Evolutionary conservation across 2,329 filamentous ascomycete species (phyloP).

Genomic region (Lojkania enalia): DNA sequence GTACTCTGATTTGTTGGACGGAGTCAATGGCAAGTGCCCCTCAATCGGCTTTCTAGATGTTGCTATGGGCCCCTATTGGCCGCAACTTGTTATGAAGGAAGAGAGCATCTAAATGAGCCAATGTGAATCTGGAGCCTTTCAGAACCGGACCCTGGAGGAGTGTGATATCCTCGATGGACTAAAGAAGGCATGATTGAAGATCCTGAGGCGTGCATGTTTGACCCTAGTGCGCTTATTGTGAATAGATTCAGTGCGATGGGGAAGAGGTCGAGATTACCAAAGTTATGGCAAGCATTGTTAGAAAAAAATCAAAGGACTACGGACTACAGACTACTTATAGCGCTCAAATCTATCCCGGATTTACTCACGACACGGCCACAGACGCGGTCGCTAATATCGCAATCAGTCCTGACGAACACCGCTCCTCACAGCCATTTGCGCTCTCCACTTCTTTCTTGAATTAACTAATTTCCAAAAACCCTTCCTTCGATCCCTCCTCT

Average conservation of each 20-base stretch:
- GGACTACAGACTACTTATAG: constrained; percentile 3
- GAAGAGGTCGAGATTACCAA: constrained; percentile 12
- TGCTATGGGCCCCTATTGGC: constrained; percentile 24
- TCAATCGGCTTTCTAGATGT: constrained; percentile 23
- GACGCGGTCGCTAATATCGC: too few relatives aligned
- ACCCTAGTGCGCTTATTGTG: constrained; percentile 17
- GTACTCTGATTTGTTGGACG: constrained; percentile 33
- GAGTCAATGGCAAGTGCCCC: constrained; percentile 35
- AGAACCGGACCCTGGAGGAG: constrained; percentile 15
- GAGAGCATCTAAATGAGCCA: constrained; percentile 9
- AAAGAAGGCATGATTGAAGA: constrained; percentile 36
- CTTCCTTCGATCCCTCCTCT: constrained; percentile 13
- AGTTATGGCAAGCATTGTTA: constrained; percentile 10
- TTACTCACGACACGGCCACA: constrained; percentile 1
- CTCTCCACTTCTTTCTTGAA: too few relatives aligned
- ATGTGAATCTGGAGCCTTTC: constrained; percentile 29
- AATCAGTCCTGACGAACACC: too few relatives aligned
- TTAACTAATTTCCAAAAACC: constrained; percentile 6
- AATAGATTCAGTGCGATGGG: constrained; percentile 15
- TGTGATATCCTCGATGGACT: constrained; percentile 33
- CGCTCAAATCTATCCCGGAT: neutral
- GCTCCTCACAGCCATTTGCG: too few relatives aligned
- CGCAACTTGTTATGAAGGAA: constrained; percentile 31
- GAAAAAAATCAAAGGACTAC: constrained; percentile 6
- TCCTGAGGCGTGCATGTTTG: constrained; percentile 26